phyloP scores from a whole-genome alignment of 768 basidiomycete species.

The Leccinum variicolor region DNA sequence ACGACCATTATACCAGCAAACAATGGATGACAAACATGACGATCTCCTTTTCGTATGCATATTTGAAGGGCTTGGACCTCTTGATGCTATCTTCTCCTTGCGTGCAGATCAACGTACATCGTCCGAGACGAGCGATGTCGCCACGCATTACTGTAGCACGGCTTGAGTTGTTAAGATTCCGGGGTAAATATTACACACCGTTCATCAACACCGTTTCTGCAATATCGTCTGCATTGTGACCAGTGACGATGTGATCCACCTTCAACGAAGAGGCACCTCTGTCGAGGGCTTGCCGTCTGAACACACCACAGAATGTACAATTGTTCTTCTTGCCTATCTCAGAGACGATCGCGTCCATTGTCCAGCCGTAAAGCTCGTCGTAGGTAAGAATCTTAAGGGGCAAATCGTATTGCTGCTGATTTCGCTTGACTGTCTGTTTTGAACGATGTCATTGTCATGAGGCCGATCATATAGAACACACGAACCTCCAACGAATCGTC shows the following conservation, averaged over 20 bases:
- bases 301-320: conserved; percentile 99
- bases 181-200: conserved; percentile 49
- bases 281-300: conserved; percentile 93
- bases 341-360: conserved; percentile 96
- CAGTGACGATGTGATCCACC: conserved; percentile 97
- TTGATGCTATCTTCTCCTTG: conserved; percentile 96
- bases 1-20: conserved; percentile 1
- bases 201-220: conserved; percentile 99
- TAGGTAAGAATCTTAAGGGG: conserved; percentile 96
- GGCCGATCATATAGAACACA: not conserved
- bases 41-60: conserved; percentile 99
- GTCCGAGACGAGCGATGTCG: conserved; percentile 89
- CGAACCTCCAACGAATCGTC: conserved; percentile 93
- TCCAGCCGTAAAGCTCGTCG: conserved; percentile 97
- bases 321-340: conserved; percentile 97
- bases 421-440: conserved; percentile 90
- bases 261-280: conserved; percentile 84
- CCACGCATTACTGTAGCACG: conserved; percentile 85
- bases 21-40: conserved; percentile 68
- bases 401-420: conserved; percentile 92
- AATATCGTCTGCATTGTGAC: conserved; percentile 98
- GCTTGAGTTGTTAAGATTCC: not conserved
- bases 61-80: conserved; percentile 99
- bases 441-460: not conserved
- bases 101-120: conserved; percentile 94